Percentiles rank a stretch among this genome's conserved stretches.
Conservation (phyloP, 805 yeast genomes). For the Suhomyces canberraensis region DNA sequence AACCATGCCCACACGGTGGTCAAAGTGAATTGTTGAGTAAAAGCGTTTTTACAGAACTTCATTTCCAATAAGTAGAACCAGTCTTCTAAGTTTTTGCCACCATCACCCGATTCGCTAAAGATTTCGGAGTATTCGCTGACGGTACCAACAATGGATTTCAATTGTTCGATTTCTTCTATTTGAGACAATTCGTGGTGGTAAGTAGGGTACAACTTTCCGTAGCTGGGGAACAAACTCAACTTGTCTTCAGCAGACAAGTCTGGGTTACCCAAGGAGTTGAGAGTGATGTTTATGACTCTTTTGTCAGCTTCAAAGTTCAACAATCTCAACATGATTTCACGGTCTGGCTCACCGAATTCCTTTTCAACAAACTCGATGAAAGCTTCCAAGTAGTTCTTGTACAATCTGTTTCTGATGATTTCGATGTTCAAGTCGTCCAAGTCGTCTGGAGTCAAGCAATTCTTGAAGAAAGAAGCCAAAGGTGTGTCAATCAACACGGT, state of each 20-base stretch:
- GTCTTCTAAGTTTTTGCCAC: conserved; percentile 68
- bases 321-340: conserved; percentile 73
- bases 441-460: conserved; percentile 82
- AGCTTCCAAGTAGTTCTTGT: conserved; percentile 90
- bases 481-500: conserved; percentile 96
- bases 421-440: conserved; percentile 95
- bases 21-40: conserved; percentile 93
- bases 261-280: conserved; percentile 79
- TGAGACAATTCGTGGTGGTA: conserved; percentile 64
- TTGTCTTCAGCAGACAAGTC: conserved; percentile 76
- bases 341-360: conserved; percentile 70
- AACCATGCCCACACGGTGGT: conserved; percentile 96
- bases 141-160: conserved; percentile 59
- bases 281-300: conserved; percentile 84
- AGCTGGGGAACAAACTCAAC: conserved; percentile 66
- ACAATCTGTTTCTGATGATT: conserved; percentile 84
- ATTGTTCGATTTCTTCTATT: conserved; percentile 83
- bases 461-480: conserved; percentile 92
- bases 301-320: conserved; percentile 93
- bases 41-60: conserved; percentile 87
- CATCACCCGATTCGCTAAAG: conserved; percentile 40
- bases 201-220: conserved; percentile 77
- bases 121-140: conserved; percentile 65
- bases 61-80: conserved; percentile 90
- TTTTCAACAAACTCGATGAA: conserved; percentile 63